Evolutionary conservation across 2,329 filamentous ascomycete species (phyloP), one percentile per base, ranked within the genome.

Genomic region (Chaetoscypha palmicola): DNA sequence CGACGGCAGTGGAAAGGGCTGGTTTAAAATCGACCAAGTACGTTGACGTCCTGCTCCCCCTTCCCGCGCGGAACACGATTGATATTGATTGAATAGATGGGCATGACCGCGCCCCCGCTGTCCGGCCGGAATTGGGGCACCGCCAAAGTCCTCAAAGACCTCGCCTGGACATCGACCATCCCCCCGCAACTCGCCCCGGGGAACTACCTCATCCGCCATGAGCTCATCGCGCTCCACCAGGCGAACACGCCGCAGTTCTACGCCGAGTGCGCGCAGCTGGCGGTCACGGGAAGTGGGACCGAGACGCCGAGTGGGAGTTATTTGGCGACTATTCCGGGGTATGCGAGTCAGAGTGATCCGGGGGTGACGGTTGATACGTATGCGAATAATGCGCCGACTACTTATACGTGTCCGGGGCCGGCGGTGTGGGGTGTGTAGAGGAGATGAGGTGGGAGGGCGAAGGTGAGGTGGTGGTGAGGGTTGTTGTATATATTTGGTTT

Each of bases 1-100:
- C 55, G 68, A 73, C 47, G 74, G 75, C 28, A 70, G 68, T 38
- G 67, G 69, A 22, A 66, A 69, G 53, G 65, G 66, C 41, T 79
- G 74, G 74, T 79, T 77, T 68, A 77, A 77, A 66, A 75, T 78
- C 50, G 71, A 74, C 53, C 66, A 77, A 56, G 66, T 67, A 58
- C 74, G 72, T 26, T n/a, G n/a, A n/a, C n/a, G n/a, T n/a, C n/a
- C n/a, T n/a, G n/a, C n/a, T n/a, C n/a, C n/a, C n/a, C n/a, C n/a
- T n/a, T n/a, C n/a, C n/a, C n/a, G n/a, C n/a, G n/a, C n/a, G n/a
- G n/a, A n/a, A n/a, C n/a, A n/a, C n/a, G n/a, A n/a, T n/a, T n/a
- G n/a, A n/a, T n/a, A n/a, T n/a, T n/a, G n/a, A n/a, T n/a, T n/a
- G n/a, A n/a, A n/a, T n/a, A n/a, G n/a, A n/a, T 12, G 12, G 24